Evolutionary conservation across 2,329 filamentous ascomycete species (phyloP).

Genomic region (Lasiodiplodia gonubiensis): DNA sequence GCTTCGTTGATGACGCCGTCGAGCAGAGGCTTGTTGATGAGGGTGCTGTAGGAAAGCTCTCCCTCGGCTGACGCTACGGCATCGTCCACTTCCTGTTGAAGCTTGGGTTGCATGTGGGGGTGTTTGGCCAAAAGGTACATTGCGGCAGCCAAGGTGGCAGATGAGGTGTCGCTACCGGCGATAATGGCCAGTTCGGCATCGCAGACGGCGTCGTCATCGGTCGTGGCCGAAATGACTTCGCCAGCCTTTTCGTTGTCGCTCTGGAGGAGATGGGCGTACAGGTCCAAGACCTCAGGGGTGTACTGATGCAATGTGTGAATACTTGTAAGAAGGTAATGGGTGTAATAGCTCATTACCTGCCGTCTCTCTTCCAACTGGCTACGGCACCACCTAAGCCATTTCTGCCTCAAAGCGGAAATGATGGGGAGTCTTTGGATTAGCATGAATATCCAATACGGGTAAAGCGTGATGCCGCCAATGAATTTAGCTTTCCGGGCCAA

Average conservation of each 20-base stretch:
- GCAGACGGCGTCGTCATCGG: conserved; percentile 54
- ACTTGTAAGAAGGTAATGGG: background rate
- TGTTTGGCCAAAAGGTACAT: conserved; percentile 55
- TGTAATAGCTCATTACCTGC: background rate
- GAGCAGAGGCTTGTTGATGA: conserved; percentile 42
- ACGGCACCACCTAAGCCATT: background rate
- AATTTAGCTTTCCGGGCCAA: conserved; percentile 44
- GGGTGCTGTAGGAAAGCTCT: conserved; percentile 43
- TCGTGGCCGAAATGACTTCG: conserved; percentile 49
- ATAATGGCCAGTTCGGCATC: conserved; percentile 58
- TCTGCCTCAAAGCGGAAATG: background rate
- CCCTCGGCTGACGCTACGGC: conserved; percentile 45
- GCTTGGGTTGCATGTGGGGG: conserved; percentile 39
- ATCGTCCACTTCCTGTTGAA: conserved; percentile 43
- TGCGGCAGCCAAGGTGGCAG: conserved; percentile 49
- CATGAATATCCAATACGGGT: conserved; percentile 37
- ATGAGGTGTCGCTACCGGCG: conserved; percentile 54
- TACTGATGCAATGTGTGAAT: conserved; percentile 29
- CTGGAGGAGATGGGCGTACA: conserved; percentile 55
- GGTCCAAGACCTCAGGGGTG: conserved; percentile 42
- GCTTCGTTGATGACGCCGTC: conserved; percentile 50
- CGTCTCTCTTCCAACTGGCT: background rate
- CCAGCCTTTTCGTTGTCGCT: conserved; percentile 52
- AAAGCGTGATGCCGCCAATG: background rate
- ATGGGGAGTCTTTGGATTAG: conserved; percentile 43